Evolutionary conservation across 257 asterid genomes (phyloP), one percentile per base, ranked within the genome.

Genomic region (Gentiana macrophylla): DNA sequence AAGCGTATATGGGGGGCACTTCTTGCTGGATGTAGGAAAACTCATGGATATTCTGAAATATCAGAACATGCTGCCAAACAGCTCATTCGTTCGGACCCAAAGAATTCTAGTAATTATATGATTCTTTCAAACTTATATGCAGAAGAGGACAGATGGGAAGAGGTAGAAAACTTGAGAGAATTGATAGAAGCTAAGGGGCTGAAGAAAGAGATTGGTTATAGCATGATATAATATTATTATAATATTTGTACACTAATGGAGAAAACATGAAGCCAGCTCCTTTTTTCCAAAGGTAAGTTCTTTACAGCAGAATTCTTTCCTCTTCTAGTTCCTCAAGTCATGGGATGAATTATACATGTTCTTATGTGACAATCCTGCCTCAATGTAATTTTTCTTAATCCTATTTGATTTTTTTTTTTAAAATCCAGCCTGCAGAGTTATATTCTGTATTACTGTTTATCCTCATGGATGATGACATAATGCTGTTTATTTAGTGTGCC

Each of bases 1-100:
- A 79, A 67, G 57, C 60, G 94, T 55, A 89, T 89, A 59, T 89
- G 89, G 97, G 89, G 85, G 56, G 80, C 97, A 56, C 63, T 89
- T 70, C 89, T 85, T 69, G 73, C 95, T 66, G 95, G 91, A 57
- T 76, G 94, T 70, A 73, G 79, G 72, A 74, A 66, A 54, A 57
- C 78, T 71, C 46, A 69, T 38, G 79, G 79, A 52, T 62, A 74
- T 48, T 58, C 52, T 62, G 89, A 69, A 35, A 68, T 80, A 57
- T 52, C 65, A 46, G 88, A 85, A 43, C 49, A 61, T 32, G 75
- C 79, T 56, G 81, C 79, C 46, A 67, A 76, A 70, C 79, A 70
- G 63, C 83, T 80, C 36, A 72, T 75, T 60, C 53, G 73, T 49
- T 72, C 74, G 77, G 86, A 83, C 59, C 77, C 84, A 0, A 69